Conservation (phyloP, 2,329 filamentous ascomycete genomes). For the Colletotrichum truncatum region DNA sequence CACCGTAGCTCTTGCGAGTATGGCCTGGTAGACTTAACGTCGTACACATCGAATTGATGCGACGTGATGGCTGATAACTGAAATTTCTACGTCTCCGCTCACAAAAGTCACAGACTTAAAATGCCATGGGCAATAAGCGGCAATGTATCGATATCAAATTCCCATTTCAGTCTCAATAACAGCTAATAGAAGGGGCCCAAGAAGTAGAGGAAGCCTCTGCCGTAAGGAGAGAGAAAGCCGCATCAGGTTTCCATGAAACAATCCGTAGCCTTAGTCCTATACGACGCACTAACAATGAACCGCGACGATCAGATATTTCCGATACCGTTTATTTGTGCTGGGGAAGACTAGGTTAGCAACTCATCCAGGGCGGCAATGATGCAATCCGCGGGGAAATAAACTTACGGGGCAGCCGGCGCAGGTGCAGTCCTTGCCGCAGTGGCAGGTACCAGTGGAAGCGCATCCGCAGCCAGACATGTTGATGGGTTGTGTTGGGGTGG, state of each 20-base stretch:
- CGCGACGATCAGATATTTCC: not conserved
- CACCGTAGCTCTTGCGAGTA: not conserved
- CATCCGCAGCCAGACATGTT: conserved; percentile 55
- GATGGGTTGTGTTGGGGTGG: conserved; percentile 28
- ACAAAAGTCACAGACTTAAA: not conserved
- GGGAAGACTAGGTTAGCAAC: not conserved
- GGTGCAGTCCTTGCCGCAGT: conserved; percentile 52
- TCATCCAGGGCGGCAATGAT: not conserved
- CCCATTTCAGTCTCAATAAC: not conserved
- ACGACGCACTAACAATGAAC: not conserved
- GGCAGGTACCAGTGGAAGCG: conserved; percentile 49
- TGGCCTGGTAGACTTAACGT: not conserved
- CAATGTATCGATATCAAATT: not conserved
- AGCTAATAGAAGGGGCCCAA: not conserved
- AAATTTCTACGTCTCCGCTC: not conserved
- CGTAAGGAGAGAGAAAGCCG: not conserved
- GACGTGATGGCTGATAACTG: no score
- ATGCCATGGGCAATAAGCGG: not conserved
- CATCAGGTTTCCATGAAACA: not conserved
- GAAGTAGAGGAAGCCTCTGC: not conserved
- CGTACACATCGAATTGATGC: not conserved
- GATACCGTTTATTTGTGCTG: conserved; percentile 25
- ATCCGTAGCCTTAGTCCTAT: not conserved
- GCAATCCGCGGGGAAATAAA: conserved; percentile 20
- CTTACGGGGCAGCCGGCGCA: conserved; percentile 54